phyloP scores from a whole-genome alignment of 108 stramenopile genomes.

The Conticribra weissflogii region DNA sequence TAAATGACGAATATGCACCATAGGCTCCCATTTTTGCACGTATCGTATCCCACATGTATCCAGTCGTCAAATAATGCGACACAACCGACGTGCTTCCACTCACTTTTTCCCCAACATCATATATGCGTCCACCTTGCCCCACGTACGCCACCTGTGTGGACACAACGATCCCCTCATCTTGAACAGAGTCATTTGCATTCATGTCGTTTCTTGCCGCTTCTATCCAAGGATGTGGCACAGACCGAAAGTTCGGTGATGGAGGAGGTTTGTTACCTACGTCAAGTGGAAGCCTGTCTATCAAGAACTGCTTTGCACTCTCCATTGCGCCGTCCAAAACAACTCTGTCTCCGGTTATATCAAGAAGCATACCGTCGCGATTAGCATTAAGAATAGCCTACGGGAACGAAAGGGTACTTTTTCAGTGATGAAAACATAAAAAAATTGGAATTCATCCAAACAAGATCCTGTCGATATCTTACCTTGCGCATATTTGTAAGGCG shows the following conservation, averaged over 20 bases:
- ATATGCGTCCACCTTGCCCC: slow-evolving; percentile 85
- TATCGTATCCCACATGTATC: slow-evolving; percentile 86
- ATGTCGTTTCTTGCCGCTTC: slow-evolving; percentile 56
- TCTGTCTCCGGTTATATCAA: slow-evolving; percentile 87
- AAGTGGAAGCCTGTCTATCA: slow-evolving; percentile 50
- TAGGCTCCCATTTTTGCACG: slow-evolving; percentile 89
- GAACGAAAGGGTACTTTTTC: not conserved
- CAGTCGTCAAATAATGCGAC: slow-evolving; percentile 73
- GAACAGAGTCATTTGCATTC: slow-evolving; percentile 33
- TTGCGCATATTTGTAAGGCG: slow-evolving; percentile 63
- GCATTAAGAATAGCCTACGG: slow-evolving; percentile 55
- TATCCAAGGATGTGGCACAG: slow-evolving; percentile 70
- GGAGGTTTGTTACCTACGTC: slow-evolving; percentile 38
- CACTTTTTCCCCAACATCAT: slow-evolving; percentile 66
- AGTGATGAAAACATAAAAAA: not conserved
- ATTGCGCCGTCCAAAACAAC: slow-evolving; percentile 50
- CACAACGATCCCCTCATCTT: slow-evolving; percentile 76
- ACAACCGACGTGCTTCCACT: slow-evolving; percentile 70
- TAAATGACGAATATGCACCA: slow-evolving; percentile 77
- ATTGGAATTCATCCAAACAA: not conserved
- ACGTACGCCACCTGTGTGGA: slow-evolving; percentile 88
- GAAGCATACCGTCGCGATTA: slow-evolving; percentile 68
- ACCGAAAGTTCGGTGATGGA: slow-evolving; percentile 57
- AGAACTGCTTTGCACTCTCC: slow-evolving; percentile 55
- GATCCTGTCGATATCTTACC: slow-evolving; percentile 9